Base-by-base conservation (phyloP, 345 rosid species). In the Aegle marmelos region DNA sequence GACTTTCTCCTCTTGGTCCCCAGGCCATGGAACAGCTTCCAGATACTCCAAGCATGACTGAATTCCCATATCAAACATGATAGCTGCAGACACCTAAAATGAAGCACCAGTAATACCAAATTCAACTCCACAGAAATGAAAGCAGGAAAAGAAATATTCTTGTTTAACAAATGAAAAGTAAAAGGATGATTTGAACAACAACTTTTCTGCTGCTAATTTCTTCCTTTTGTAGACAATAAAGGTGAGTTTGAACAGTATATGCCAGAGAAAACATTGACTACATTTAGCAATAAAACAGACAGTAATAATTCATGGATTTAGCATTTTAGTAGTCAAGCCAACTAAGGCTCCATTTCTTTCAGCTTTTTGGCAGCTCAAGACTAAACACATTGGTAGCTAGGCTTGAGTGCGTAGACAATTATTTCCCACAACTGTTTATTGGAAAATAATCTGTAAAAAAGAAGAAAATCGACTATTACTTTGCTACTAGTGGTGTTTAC, bases 21-120 rank as follows among this genome's bases (percentile, higher is more conserved):
- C 87, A 33, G 99, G 89, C 98, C 99, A 95, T 24, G 97, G 98
- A 70, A 89, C 90, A 58, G 96, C 97, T 89, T 95, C 99, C 85
- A 95, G 85, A 85, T 92, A 90, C 83, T 91, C 92, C 68, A 95
- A 79, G 85, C 98, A 93, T 33, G 94, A 87, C 78, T 8, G 61
- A 53, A 93, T 86, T 36, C 99, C 99, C 13, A 66, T 79, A 73
- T 92, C 92, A 86, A 92, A 95, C 89, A 82, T 81, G 33, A 93
- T 83, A 27, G 91, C 98, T 3, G 91, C 90, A 87, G 90, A 93
- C 64, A 95, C 98, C 99, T 92, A 81, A 58, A 78, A 70, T 6
- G 64, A 48, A 54, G 30, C 62, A 74, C 64, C 31, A 58, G 68
- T 33, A 31, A 64, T 63, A 75, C 65, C 25, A 16, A 36, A 21